phyloP scores from a whole-genome alignment of 768 basidiomycete genomes.

The Chalciporus chontae region DNA sequence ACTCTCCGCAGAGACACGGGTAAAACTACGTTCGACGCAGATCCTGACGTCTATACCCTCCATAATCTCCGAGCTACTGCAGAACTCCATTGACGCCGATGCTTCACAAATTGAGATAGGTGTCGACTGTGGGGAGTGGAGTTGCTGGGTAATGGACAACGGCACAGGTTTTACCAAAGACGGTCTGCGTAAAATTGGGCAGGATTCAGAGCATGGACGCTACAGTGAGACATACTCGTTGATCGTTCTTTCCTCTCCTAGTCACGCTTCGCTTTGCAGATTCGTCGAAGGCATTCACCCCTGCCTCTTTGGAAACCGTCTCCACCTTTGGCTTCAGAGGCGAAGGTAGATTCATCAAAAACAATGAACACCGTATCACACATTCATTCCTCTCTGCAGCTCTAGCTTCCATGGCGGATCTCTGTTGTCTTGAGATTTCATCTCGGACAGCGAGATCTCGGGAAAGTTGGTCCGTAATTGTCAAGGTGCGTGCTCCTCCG shows the following conservation, averaged over 20 bases:
- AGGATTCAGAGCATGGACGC: conserved; percentile 49
- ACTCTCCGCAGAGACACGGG: conserved; percentile 61
- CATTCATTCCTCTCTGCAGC: conserved; percentile 43
- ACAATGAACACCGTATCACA: conserved; percentile 2
- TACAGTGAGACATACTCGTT: conserved; percentile 56
- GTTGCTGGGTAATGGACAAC: conserved; percentile 83
- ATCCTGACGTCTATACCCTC: conserved; percentile 80
- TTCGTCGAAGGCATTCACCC: conserved; percentile 67
- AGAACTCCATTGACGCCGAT: conserved; percentile 85
- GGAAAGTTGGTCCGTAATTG: conserved; percentile 72
- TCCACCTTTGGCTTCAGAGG: conserved; percentile 89
- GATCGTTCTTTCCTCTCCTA: not conserved
- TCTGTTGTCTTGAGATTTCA: conserved; percentile 78
- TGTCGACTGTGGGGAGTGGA: conserved; percentile 74
- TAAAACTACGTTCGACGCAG: conserved; percentile 75
- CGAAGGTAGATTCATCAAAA: conserved; percentile 59
- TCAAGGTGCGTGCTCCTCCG: conserved; percentile 52
- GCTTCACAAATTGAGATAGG: conserved; percentile 68
- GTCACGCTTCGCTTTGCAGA: conserved; percentile 37
- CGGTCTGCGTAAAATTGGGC: conserved; percentile 52
- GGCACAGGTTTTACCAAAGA: conserved; percentile 71
- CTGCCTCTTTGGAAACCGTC: conserved; percentile 45
- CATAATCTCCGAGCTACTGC: conserved; percentile 80
- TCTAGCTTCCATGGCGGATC: conserved; percentile 75
- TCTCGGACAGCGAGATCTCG: conserved; percentile 63